Percentiles rank a stretch among this genome's conserved stretches.
Conservation (phyloP, 371 early-diverging fungal genomes). For the Mortierella sp. region DNA sequence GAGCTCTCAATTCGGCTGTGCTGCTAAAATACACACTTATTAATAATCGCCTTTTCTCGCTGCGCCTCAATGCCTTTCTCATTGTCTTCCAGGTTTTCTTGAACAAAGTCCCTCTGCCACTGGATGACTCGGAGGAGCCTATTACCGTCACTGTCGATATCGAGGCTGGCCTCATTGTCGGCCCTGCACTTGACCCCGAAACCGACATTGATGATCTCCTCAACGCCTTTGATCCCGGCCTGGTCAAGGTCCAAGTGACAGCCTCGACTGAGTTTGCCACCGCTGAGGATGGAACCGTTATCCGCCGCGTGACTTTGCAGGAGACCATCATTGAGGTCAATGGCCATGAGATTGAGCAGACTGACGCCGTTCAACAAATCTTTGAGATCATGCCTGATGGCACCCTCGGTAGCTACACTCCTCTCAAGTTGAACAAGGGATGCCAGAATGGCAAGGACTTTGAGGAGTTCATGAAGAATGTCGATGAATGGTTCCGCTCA, state of each 20-base stretch:
- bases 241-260: slow-evolving; percentile 76
- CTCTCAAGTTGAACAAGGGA: slow-evolving; percentile 24
- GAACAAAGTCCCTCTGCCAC: slow-evolving; percentile 67
- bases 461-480: slow-evolving; percentile 24
- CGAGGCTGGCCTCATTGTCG: slow-evolving; percentile 69
- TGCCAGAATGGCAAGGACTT: slow-evolving; percentile 13
- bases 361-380: slow-evolving; percentile 74
- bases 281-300: slow-evolving; percentile 62
- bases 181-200: slow-evolving; percentile 76
- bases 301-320: slow-evolving; percentile 67
- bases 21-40: background rate
- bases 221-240: slow-evolving; percentile 70
- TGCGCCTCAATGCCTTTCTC: slow-evolving; percentile 50
- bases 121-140: slow-evolving; percentile 73
- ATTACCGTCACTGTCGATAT: slow-evolving; percentile 63
- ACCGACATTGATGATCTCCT: slow-evolving; percentile 60
- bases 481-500: slow-evolving; percentile 31
- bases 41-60: slow-evolving; percentile 6
- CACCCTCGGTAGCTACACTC: slow-evolving; percentile 58
- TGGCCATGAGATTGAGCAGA: slow-evolving; percentile 73
- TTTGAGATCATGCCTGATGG: slow-evolving; percentile 72
- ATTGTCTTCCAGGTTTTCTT: too few species aligned
- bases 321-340: slow-evolving; percentile 77
- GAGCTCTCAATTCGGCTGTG: background rate
- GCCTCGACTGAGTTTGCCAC: slow-evolving; percentile 64